Base-by-base conservation (phyloP, 2,329 filamentous ascomycete species). In the Fusarium sp. region DNA sequence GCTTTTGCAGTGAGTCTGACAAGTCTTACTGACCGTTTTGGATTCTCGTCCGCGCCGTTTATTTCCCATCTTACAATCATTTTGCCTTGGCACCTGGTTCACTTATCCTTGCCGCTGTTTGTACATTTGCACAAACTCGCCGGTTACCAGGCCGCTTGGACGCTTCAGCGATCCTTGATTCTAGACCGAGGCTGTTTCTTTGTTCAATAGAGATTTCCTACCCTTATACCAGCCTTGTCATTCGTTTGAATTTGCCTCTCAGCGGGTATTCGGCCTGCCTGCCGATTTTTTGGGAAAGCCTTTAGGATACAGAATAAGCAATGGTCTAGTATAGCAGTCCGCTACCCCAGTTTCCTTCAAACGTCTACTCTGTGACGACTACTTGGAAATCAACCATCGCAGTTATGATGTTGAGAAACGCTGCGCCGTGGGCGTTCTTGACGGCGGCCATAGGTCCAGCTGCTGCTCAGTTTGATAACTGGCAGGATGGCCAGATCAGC, bases 401-500 rank as follows among this genome's bases (percentile, higher is more conserved):
- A 49, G 40, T 51, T 61, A 78, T 73, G 67, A 74, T 72, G 65
- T 61, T 62, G 41, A 45, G 40, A 54, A 47, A 41, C 20, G 27
- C 45, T 55, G 53, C 67, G 18, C 55, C 59, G 22, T 67, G 72
- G 63, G 64, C 52, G 34, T 49, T 74, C 32, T 57, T 70, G 54
- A 69, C 71, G n/a, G 47, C 61, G n/a, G 59, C 63, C 51, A 56
- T 70, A 5, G 24, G 59, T 32, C 66, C 51, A 38, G 57, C 58
- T 27, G 49, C 58, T 22, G 84, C 82, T 20, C 86, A 87, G 63
- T 79, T 75, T 74, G 81, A 56, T 77, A 78, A 79, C 27, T 90
- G 88, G 88, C 56, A 72, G n/a, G 46, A 77, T 3, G 78, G 79
- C 40, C 86, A 91, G 75, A 78, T 87, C 56, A 89, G 86, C 73